Conservation (phyloP, 164 flowering plant genomes). For the Annona squamosa region DNA sequence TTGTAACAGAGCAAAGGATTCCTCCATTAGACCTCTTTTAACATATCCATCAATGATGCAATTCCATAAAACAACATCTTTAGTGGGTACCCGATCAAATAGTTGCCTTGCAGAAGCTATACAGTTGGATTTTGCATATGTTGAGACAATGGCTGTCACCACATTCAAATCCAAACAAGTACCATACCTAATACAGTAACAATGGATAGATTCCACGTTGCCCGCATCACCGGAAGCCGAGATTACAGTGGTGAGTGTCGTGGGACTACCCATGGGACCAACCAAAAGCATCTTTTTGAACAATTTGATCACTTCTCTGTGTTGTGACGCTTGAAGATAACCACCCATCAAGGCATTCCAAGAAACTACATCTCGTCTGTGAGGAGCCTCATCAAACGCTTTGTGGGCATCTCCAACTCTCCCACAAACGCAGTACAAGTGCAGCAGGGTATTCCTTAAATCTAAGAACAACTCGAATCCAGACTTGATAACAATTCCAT, state of each 20-base stretch:
- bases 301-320: constrained; percentile 19
- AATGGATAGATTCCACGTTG: constrained; percentile 31
- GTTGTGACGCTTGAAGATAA: constrained; percentile 28
- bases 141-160: constrained; percentile 28
- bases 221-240: constrained; percentile 26
- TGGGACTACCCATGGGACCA: constrained; percentile 14
- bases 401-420: constrained; percentile 31
- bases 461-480: constrained; percentile 29
- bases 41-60: constrained; percentile 43
- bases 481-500: constrained; percentile 25
- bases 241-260: constrained; percentile 22
- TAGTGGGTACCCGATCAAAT: constrained; percentile 21
- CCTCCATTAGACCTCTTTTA: constrained; percentile 22
- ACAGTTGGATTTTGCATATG: constrained; percentile 32
- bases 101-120: constrained; percentile 20
- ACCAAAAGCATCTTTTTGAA: constrained; percentile 22
- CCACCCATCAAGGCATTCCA: constrained; percentile 51
- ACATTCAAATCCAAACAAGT: constrained; percentile 24
- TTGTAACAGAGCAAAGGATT: constrained; percentile 24
- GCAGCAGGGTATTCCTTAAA: constrained; percentile 30
- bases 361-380: constrained; percentile 34
- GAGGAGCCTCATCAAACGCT: constrained; percentile 39
- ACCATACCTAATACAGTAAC: constrained; percentile 35
- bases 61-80: constrained; percentile 43
- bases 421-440: constrained; percentile 27